phyloP scores from a whole-genome alignment of 768 basidiomycete species.

The Gautieria morchelliformis region DNA sequence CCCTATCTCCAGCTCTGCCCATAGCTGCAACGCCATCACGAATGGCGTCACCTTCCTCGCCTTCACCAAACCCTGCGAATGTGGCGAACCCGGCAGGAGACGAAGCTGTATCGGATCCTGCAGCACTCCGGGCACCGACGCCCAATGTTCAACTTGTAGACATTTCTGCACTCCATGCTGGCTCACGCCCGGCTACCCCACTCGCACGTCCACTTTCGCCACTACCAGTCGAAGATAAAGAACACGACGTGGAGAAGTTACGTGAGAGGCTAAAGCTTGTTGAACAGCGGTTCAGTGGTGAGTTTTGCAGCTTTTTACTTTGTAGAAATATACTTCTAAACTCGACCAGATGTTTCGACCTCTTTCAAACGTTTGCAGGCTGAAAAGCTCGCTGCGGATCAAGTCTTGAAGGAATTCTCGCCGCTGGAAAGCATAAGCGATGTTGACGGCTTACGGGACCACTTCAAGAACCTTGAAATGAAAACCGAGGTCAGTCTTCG shows the following conservation, averaged over 20 bases:
- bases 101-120: background rate
- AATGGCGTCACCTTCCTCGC: background rate
- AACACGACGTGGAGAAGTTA: constrained; percentile 41
- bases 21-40: background rate
- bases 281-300: constrained; percentile 72
- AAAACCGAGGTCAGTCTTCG: constrained; percentile 55
- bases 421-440: constrained; percentile 62
- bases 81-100: too few species aligned
- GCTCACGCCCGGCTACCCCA: background rate
- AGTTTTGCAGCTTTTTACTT: background rate
- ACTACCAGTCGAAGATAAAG: constrained; percentile 6
- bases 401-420: constrained; percentile 58
- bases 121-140: background rate
- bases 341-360: constrained; percentile 53
- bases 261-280: constrained; percentile 59
- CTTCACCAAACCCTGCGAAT: too few species aligned
- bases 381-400: constrained; percentile 61
- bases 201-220: background rate
- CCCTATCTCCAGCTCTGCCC: background rate
- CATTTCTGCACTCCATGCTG: background rate
- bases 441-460: constrained; percentile 57
- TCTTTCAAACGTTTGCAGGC: constrained; percentile 71
- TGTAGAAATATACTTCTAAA: background rate
- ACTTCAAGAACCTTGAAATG: constrained; percentile 52
- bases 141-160: background rate